Evolutionary conservation across 2,329 filamentous ascomycete species (phyloP), one percentile per base, ranked within the genome.

Genomic region (Lasiodiplodia hormozganensis): DNA sequence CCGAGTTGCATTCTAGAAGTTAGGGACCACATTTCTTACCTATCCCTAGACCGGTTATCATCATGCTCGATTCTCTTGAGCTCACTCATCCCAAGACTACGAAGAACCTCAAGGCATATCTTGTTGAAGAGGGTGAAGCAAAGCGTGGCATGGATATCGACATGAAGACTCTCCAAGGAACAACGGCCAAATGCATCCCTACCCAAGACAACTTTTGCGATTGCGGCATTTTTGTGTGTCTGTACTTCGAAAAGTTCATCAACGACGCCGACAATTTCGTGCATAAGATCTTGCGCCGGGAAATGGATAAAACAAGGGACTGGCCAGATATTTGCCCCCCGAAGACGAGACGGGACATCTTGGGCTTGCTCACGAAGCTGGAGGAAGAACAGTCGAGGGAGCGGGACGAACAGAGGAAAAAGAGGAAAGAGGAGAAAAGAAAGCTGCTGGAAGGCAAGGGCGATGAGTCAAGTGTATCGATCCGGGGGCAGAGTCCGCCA

Each of bases 61-160:
- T 98, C 71, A 93, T 93, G 0, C 86, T 98, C 31, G 96, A 99
- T 78, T 98, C 96, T 0, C 84, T 98, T 1, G 90, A 89, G n/a
- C 74, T 79, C 4, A 56, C 82, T 0, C 93, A 94, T 72, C 73
- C 68, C 5, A 81, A 84, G 0, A 92, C 93, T 6, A 88, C 91
- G 70, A 85, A 79, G 57, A 85, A 86, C 43, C 82, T 99, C 36
- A 94, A 90, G 74, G 86, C 92, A 31, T 98, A 97, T 78, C 83
- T 98, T 5, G 76, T 86, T 7, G 86, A 87, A 58, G 96, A 98
- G 81, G 90, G 91, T 4, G 84, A 85, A 72, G 84, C 80, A 83
- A 96, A 88, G 74, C 83, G 82, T n/a, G 77, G 79, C 16, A 79
- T 86, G 70, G 77, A 82, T 5, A 81, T 86, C 16, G 76, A 83